Base-by-base conservation (phyloP, 768 basidiomycete species). In the Mycena alexandri region DNA sequence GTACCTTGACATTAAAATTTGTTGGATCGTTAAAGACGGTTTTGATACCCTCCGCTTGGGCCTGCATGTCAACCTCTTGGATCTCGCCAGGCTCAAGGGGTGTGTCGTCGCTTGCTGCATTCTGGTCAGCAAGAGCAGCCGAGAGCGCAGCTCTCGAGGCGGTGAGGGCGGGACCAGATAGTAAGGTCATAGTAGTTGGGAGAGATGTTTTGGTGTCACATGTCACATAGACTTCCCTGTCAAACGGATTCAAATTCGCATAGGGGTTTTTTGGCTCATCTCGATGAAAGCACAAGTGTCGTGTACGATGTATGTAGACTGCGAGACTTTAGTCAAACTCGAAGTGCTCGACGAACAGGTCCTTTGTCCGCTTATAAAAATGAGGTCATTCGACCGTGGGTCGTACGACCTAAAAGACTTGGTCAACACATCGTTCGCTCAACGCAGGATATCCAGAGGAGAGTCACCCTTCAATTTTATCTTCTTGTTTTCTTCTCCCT, bases 1-100 rank as follows among this genome's bases (percentile, higher is more conserved):
- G 19, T 51, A 96, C 97, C 86, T 98, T 99, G 83, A 98, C 95
- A 76, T 97, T 98, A 83, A 98, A 99, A 74, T 93, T 93, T 74
- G 86, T 89, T 22, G 94, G 90, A 81, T 96, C 93, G 74, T 88
- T 95, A 81, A 99, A 98, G 53, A 99, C 93, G 24, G 98, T 99
- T 72, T 91, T 87, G 74, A 96, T 93, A 61, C 84, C 87, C 61
- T 94, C 92, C 42, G 92, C 92, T 76, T 93, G 93, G 33, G 88
- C 86, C 72, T 92, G 85, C 91, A 94, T 93, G 75, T 93, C 90
- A 52, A 93, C 85, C 77, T 95, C 95, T 79, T 93, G 92, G 54
- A 93, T 90, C 82, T 96, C 93, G 65, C 93, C 94, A 13, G 90
- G 89, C 77, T 96, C 94, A 12, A 84, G 72, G 42, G 83, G 79